These are phyloP conservation scores for Colletotrichum tofieldiae DNA, from an alignment of 2,329 filamentous ascomycete genomes.

Conservation along the genomic window DNA sequence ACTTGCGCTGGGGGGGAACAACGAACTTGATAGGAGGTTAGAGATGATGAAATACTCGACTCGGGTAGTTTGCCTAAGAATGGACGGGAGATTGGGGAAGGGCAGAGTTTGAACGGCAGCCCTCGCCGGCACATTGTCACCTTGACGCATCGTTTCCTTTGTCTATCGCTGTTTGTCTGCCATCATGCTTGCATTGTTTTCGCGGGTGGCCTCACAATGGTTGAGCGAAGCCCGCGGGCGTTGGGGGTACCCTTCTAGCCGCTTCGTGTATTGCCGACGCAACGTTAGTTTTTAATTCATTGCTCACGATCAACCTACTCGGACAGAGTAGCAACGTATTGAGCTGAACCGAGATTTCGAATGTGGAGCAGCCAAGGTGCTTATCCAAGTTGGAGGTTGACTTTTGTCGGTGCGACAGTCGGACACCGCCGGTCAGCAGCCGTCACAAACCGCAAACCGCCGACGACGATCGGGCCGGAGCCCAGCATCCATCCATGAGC, in stretches of 20 bases:
- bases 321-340: background rate
- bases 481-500: background rate
- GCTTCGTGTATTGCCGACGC: conserved; percentile 41
- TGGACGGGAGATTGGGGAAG: conserved; percentile 39
- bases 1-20: conserved; percentile 6
- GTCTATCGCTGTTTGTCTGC: conserved; percentile 33
- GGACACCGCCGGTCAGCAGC: conserved; percentile 24
- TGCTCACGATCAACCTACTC: conserved; percentile 31
- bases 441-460: conserved; percentile 20
- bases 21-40: conserved; percentile 13
- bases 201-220: conserved; percentile 28
- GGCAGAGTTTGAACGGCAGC: conserved; percentile 36
- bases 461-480: conserved; percentile 21
- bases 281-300: conserved; percentile 41
- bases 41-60: conserved; percentile 39
- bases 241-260: conserved; percentile 41
- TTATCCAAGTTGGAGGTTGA: background rate
- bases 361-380: background rate
- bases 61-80: conserved; percentile 43
- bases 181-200: conserved; percentile 29
- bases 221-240: conserved; percentile 33
- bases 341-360: background rate
- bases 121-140: conserved; percentile 41
- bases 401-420: background rate
- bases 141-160: conserved; percentile 38